Conservation (phyloP, 768 basidiomycete species). For the Mycena polygramma region DNA sequence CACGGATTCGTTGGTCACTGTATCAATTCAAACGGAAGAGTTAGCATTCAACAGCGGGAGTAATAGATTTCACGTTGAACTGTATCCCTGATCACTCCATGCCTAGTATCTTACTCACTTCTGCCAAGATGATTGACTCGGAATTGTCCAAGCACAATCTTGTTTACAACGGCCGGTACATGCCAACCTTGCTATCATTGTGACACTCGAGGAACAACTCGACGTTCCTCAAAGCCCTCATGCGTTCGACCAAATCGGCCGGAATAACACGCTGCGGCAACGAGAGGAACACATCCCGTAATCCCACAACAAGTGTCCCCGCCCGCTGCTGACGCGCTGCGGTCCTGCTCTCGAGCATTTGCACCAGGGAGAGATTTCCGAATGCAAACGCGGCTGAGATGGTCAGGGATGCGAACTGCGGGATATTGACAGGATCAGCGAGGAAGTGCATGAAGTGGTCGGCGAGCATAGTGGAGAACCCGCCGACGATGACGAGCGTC, state of each 20-base stretch:
- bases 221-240: not conserved
- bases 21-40: too few species aligned
- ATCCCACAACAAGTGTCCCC: not conserved
- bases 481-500: not conserved
- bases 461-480: not conserved
- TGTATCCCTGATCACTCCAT: too few species aligned
- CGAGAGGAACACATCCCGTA: not conserved
- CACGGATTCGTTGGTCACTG: too few species aligned
- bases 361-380: not conserved
- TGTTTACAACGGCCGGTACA: too few species aligned
- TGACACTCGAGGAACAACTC: too few species aligned
- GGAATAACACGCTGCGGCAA: not conserved
- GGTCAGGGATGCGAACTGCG: not conserved
- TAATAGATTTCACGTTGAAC: too few species aligned
- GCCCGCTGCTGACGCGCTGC: too few species aligned
- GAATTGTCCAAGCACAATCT: too few species aligned
- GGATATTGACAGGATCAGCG: not conserved
- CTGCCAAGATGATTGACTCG: too few species aligned
- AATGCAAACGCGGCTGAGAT: not conserved
- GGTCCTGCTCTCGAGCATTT: slow-evolving; percentile 1
- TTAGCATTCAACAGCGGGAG: too few species aligned
- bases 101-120: too few species aligned
- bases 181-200: too few species aligned
- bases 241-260: not conserved
- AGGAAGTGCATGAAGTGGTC: not conserved